phyloP scores from a whole-genome alignment of 1,284 basidiomycete species.

The Trichosporon asahii region DNA sequence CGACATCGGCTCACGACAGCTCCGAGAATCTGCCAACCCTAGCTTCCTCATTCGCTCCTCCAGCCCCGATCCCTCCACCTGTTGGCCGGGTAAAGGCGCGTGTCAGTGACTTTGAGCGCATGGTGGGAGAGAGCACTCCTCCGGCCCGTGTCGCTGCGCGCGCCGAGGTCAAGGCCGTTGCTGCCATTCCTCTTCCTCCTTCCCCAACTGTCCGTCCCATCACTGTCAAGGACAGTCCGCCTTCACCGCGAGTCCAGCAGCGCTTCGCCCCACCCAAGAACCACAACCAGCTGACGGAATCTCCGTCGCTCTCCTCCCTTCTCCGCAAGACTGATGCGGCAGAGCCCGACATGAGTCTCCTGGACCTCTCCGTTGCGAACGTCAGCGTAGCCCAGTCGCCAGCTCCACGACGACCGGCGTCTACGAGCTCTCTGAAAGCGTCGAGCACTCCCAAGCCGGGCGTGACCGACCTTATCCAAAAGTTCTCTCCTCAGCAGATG shows the following conservation, averaged over 20 bases:
- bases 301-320: slow-evolving; percentile 20
- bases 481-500: slow-evolving; percentile 9
- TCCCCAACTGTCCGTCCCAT: neutral
- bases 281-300: neutral
- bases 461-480: slow-evolving; percentile 10
- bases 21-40: neutral
- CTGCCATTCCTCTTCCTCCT: slow-evolving; percentile 16
- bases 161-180: slow-evolving; percentile 9
- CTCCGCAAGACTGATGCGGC: neutral
- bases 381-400: slow-evolving; percentile 4
- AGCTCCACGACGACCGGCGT: neutral
- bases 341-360: slow-evolving; percentile 10
- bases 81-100: neutral
- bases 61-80: neutral
- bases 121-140: neutral
- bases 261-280: neutral
- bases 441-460: slow-evolving; percentile 9
- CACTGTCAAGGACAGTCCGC: neutral
- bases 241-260: neutral
- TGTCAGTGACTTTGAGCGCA: slow-evolving; percentile 12
- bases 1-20: neutral
- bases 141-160: neutral
- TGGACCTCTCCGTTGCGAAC: slow-evolving; percentile 17
- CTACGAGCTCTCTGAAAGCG: neutral
- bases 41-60: neutral